These are phyloP conservation scores for Anisogramma anomala DNA, from an alignment of 2,329 filamentous ascomycete genomes.

Conservation along the genomic window DNA sequence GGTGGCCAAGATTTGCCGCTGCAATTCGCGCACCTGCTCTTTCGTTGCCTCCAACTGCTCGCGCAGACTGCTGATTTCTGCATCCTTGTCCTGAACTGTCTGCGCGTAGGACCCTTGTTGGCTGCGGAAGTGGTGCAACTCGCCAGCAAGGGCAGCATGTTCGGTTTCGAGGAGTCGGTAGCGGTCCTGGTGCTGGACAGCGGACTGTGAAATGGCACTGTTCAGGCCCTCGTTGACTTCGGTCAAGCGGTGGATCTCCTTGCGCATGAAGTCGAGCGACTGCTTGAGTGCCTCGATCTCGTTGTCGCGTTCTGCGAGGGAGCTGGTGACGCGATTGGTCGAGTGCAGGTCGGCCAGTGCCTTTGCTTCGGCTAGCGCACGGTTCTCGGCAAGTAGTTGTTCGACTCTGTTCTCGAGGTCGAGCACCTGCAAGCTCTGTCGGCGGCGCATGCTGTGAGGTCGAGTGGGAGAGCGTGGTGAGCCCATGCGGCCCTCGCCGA, in stretches of 20 bases:
- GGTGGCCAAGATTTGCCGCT: slow-evolving; percentile 44
- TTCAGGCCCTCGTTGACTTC: slow-evolving; percentile 73
- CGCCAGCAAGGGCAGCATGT: slow-evolving; percentile 52
- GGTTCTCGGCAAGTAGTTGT: slow-evolving; percentile 76
- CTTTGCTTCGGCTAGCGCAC: slow-evolving; percentile 62
- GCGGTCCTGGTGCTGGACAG: slow-evolving; percentile 62
- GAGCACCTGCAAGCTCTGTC: slow-evolving; percentile 93
- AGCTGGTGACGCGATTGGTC: slow-evolving; percentile 53
- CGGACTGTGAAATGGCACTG: slow-evolving; percentile 65
- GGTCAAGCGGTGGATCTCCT: slow-evolving; percentile 68
- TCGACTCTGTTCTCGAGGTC: slow-evolving; percentile 82
- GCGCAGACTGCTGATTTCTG: slow-evolving; percentile 67
- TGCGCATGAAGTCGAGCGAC: slow-evolving; percentile 67
- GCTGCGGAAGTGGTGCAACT: slow-evolving; percentile 56
- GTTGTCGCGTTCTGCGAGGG: slow-evolving; percentile 69
- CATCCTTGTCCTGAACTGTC: slow-evolving; percentile 68
- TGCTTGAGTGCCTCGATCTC: slow-evolving; percentile 76
- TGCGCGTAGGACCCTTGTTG: slow-evolving; percentile 51
- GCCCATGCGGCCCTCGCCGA: slow-evolving; percentile 73
- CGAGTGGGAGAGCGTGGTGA: slow-evolving; percentile 87
- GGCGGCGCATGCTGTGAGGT: slow-evolving; percentile 89
- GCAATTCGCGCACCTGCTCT: slow-evolving; percentile 46
- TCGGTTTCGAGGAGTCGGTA: slow-evolving; percentile 56
- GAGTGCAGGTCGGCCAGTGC: slow-evolving; percentile 55
- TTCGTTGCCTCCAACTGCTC: slow-evolving; percentile 65